phyloP scores from a whole-genome alignment of 164 flowering plant genomes.

The Vitis amurensis region DNA sequence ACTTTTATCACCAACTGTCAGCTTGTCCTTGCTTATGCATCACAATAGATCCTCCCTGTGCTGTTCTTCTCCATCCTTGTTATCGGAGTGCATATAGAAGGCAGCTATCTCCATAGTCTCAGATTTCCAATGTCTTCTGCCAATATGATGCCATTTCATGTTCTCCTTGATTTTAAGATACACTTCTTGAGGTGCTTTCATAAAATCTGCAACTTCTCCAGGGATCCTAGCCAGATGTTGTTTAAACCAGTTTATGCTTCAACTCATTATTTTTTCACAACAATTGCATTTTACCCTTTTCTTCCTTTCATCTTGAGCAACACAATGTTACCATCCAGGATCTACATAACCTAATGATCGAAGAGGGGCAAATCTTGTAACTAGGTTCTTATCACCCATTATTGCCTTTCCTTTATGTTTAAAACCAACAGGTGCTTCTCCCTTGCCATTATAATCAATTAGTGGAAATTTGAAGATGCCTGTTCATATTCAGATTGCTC shows the following conservation, averaged over 20 bases:
- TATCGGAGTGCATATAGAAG: slow-evolving; percentile 44
- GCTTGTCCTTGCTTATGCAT: slow-evolving; percentile 29
- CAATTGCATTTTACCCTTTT: slow-evolving; percentile 78
- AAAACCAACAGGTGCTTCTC: slow-evolving; percentile 37
- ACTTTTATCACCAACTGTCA: slow-evolving; percentile 37
- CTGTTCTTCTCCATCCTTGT: slow-evolving; percentile 52
- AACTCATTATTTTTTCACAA: slow-evolving; percentile 70
- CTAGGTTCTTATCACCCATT: slow-evolving; percentile 39
- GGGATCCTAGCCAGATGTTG: slow-evolving; percentile 82
- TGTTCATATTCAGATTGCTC: slow-evolving; percentile 50
- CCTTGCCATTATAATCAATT: slow-evolving; percentile 43
- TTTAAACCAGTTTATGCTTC: slow-evolving; percentile 78
- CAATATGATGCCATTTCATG: slow-evolving; percentile 77
- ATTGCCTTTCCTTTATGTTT: slow-evolving; percentile 52
- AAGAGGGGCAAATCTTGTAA: slow-evolving; percentile 52
- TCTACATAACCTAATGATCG: slow-evolving; percentile 72
- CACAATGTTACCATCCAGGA: slow-evolving; percentile 75
- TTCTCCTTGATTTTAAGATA: slow-evolving; percentile 71
- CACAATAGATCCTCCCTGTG: slow-evolving; percentile 35
- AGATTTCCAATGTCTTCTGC: slow-evolving; percentile 53
- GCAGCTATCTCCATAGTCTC: slow-evolving; percentile 47
- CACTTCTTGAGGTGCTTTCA: slow-evolving; percentile 69
- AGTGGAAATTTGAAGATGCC: slow-evolving; percentile 34
- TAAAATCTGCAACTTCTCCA: slow-evolving; percentile 76
- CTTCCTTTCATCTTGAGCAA: slow-evolving; percentile 67